These are phyloP conservation scores for Colletotrichum sp. DNA, from an alignment of 2,329 filamentous ascomycete genomes.

Conservation along the genomic window DNA sequence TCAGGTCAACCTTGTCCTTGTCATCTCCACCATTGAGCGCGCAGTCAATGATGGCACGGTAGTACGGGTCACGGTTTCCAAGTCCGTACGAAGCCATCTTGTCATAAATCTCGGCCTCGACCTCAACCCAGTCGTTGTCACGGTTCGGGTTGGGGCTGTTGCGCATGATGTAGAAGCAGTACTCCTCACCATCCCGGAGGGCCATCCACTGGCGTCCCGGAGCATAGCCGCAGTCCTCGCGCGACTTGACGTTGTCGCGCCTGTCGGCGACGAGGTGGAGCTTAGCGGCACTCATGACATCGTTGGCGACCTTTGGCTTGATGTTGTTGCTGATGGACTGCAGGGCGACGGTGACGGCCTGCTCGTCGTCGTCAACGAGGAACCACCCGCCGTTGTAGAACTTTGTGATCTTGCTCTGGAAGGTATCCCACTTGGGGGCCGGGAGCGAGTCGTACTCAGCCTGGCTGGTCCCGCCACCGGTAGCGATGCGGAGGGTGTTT, in stretches of 20 bases:
- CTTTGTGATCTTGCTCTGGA: conserved; percentile 7
- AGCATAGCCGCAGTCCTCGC: not conserved
- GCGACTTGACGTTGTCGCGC: not conserved
- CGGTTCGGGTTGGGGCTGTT: not conserved
- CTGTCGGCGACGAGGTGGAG: conserved; percentile 4
- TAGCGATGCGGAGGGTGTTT: not conserved
- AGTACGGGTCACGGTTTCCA: not conserved
- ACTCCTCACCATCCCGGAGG: not conserved
- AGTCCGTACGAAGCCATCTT: not conserved
- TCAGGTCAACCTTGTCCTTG: not conserved
- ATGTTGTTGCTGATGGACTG: conserved; percentile 3
- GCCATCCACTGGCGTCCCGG: not conserved
- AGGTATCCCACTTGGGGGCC: conserved; percentile 1
- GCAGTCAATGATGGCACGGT: not conserved
- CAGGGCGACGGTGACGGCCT: not conserved
- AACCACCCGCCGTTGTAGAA: conserved; percentile 20
- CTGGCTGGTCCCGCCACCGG: not conserved
- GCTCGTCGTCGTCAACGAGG: conserved; percentile 9
- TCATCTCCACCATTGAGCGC: not conserved
- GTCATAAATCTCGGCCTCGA: not conserved
- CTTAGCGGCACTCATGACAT: not conserved
- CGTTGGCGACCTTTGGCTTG: conserved; percentile 16
- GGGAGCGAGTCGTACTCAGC: conserved; percentile 6
- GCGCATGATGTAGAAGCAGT: conserved; percentile 13
- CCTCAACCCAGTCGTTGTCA: conserved; percentile 4